Conservation (phyloP, 305 asterid genomes). For the Andrographis paniculata region DNA sequence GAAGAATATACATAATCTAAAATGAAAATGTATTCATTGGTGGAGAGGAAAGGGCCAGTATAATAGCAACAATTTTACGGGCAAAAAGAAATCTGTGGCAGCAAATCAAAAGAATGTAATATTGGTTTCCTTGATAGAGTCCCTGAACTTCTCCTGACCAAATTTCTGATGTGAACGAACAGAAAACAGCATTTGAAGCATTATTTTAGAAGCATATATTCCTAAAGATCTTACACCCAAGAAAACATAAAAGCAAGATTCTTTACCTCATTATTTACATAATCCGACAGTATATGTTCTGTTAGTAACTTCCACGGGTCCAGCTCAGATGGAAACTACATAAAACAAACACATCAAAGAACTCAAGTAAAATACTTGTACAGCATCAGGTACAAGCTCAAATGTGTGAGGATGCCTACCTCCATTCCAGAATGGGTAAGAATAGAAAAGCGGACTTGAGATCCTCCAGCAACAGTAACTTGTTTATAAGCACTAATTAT, state of each 20-base stretch:
- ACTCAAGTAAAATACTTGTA: constrained; percentile 23
- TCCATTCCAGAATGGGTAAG: constrained; percentile 82
- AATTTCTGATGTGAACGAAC: constrained; percentile 5
- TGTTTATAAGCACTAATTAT: constrained; percentile 90
- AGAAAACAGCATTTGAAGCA: not conserved
- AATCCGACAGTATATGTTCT: constrained; percentile 71
- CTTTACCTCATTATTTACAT: constrained; percentile 82
- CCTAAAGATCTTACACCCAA: constrained; percentile 10
- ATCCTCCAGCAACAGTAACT: constrained; percentile 71
- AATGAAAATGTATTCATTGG: too few relatives aligned
- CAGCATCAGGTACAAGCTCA: constrained; percentile 19
- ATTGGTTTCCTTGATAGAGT: too few relatives aligned
- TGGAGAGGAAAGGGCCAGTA: not conserved
- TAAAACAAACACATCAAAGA: constrained; percentile 22
- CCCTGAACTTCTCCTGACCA: constrained; percentile 17
- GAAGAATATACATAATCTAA: too few relatives aligned
- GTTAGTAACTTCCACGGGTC: constrained; percentile 86
- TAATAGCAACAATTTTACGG: not conserved
- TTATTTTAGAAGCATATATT: not conserved
- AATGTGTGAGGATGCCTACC: constrained; percentile 40
- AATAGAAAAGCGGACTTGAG: constrained; percentile 73
- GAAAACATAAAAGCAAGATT: constrained; percentile 10
- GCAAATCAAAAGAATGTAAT: constrained; percentile 2
- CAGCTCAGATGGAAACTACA: constrained; percentile 86
- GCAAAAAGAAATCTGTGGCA: not conserved